Percentiles rank a stretch among this genome's conserved stretches.
Evolutionary conservation across 225 moss, liverwort and hornwort genomes (phyloP).

Genomic region (Thuidium tamariscinum): DNA sequence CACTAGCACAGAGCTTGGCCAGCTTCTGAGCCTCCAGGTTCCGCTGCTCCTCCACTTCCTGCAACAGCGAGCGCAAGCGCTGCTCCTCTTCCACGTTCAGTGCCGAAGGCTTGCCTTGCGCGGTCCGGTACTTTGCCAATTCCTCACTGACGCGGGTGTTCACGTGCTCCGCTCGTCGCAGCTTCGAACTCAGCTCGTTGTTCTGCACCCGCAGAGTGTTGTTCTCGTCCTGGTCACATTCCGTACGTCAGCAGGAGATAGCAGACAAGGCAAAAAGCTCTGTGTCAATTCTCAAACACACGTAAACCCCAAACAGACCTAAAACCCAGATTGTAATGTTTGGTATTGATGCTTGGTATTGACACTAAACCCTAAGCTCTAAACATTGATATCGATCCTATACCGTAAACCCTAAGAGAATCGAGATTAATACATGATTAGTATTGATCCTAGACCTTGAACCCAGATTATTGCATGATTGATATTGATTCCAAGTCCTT

Average conservation of each 20-base stretch:
- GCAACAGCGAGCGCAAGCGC: conserved; percentile 42
- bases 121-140: conserved; percentile 55
- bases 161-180: conserved; percentile 45
- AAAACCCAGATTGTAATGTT: not conserved
- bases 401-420: not conserved
- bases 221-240: conserved; percentile 60
- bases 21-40: conserved; percentile 52
- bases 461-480: not conserved
- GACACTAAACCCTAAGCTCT: not conserved
- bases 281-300: not conserved
- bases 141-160: conserved; percentile 69
- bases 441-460: not conserved
- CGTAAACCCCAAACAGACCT: not conserved
- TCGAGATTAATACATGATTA: not conserved
- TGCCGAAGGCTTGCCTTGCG: conserved; percentile 57
- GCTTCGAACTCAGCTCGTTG: conserved; percentile 54
- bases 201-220: conserved; percentile 48
- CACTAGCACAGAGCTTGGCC: conserved; percentile 33
- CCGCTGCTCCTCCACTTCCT: conserved; percentile 57
- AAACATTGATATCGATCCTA: not conserved
- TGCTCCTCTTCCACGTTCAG: conserved; percentile 80
- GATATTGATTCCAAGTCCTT: not conserved
- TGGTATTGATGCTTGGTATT: not conserved
- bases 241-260: not conserved
- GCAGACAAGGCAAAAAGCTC: not conserved